A percentile compares a stretch with the other conserved stretches of the same genome.
phyloP scores from a whole-genome alignment of 495 filamentous ascomycete genomes.

The Lasiosphaeria miniovina region DNA sequence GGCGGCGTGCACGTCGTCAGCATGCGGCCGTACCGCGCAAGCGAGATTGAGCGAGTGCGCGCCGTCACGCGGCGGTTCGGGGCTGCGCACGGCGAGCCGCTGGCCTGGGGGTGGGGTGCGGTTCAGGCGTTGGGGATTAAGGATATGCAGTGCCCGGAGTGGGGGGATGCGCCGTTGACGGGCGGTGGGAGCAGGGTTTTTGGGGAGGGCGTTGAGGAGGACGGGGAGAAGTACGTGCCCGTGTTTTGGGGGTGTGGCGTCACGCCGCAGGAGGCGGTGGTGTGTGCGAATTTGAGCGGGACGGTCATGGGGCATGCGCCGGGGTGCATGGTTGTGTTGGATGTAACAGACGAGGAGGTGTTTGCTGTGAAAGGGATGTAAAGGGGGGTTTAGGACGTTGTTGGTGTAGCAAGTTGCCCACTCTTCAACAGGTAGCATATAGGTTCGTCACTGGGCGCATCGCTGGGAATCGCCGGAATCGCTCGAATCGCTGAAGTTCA shows the following conservation, averaged over 20 bases:
- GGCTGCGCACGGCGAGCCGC: constrained; percentile 55
- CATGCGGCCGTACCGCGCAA: constrained; percentile 50
- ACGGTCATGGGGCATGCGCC: constrained; percentile 54
- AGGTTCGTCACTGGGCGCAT: no score
- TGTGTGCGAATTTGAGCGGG: constrained; percentile 46
- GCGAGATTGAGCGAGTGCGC: constrained; percentile 47
- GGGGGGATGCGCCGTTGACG: constrained; percentile 39
- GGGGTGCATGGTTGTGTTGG: constrained; percentile 55
- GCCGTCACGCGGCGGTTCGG: constrained; percentile 45
- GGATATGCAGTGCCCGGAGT: constrained; percentile 45
- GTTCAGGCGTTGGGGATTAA: constrained; percentile 43
- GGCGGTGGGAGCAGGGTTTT: constrained; percentile 24
- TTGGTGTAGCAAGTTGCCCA: neutral
- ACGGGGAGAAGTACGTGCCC: constrained; percentile 44
- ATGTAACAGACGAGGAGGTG: constrained; percentile 37
- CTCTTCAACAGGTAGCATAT: no score
- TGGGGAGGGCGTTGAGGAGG: constrained; percentile 18
- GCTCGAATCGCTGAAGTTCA: no score
- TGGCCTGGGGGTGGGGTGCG: constrained; percentile 59
- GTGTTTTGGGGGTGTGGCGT: constrained; percentile 61
- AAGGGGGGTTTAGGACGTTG: neutral
- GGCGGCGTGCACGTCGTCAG: constrained; percentile 48
- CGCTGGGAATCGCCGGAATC: no score
- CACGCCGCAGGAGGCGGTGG: constrained; percentile 56
- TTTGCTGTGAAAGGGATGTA: constrained; percentile 4